Percentiles rank a stretch among this genome's conserved stretches.
phyloP scores from a whole-genome alignment of 202 grass and related monocot species.

The Eragrostis tef region DNA sequence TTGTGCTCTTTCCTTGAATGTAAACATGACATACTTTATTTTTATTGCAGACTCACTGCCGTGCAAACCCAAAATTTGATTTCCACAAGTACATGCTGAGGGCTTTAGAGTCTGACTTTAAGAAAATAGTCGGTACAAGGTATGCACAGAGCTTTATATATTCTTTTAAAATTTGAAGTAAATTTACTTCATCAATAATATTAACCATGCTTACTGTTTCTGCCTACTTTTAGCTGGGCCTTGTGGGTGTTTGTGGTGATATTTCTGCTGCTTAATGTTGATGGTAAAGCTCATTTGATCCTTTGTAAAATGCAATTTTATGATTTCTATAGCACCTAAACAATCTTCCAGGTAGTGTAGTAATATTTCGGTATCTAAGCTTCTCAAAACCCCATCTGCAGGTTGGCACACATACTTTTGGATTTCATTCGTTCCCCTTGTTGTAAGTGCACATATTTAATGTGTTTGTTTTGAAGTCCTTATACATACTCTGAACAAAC shows the following conservation, averaged over 20 bases:
- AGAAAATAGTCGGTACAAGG: conserved; percentile 95
- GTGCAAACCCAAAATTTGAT: conserved; percentile 75
- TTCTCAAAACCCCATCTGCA: conserved; percentile 49
- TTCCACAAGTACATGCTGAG: conserved; percentile 91
- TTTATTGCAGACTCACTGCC: conserved; percentile 78
- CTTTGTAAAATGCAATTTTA: conserved; percentile 2
- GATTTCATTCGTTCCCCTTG: conserved; percentile 72
- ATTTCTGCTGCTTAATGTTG: conserved; percentile 79
- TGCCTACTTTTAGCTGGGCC: conserved; percentile 59
- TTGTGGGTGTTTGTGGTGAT: conserved; percentile 76
- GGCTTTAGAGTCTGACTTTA: conserved; percentile 89
- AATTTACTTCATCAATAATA: conserved; percentile 1
- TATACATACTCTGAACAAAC: background rate
- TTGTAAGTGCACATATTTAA: conserved; percentile 57
- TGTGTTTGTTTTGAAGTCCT: background rate
- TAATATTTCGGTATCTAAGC: conserved; percentile 14
- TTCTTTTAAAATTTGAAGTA: background rate
- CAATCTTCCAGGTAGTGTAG: background rate
- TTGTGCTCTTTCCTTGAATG: conserved; percentile 12
- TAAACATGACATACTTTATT: background rate
- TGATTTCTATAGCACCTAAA: conserved; percentile 3
- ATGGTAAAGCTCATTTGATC: conserved; percentile 52
- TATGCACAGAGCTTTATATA: conserved; percentile 31
- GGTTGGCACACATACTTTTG: conserved; percentile 91
- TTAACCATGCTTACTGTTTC: conserved; percentile 14